Conservation (phyloP, 306 rosid species). For the Corylus americana region DNA sequence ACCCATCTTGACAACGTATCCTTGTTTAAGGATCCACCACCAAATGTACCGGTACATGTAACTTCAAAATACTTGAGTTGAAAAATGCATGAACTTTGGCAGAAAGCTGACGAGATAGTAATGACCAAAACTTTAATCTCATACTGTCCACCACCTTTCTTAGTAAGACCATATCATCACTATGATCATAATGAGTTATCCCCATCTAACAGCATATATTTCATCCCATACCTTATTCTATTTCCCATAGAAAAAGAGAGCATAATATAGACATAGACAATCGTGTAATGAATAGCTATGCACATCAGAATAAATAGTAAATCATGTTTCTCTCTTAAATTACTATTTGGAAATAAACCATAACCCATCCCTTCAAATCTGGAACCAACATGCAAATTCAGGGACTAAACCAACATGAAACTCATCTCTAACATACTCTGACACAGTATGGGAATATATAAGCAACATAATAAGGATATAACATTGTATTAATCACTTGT, state of each 20-base stretch:
- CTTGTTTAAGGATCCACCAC: not conserved
- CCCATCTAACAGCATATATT: not conserved
- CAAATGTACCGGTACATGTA: not conserved
- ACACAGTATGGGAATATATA: too few species aligned
- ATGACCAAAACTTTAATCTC: not conserved
- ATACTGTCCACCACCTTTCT: not conserved
- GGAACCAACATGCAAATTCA: too few species aligned
- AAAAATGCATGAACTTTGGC: not conserved
- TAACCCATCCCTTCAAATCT: too few species aligned
- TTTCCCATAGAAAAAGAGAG: not conserved
- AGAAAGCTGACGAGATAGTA: not conserved
- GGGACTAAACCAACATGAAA: too few species aligned
- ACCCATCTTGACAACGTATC: not conserved
- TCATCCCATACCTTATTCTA: not conserved
- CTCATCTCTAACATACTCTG: too few species aligned
- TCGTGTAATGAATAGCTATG: not conserved
- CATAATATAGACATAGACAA: not conserved
- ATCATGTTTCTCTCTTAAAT: not conserved
- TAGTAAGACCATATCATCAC: not conserved
- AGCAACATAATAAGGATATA: too few species aligned
- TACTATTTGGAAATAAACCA: too few species aligned
- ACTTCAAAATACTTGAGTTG: not conserved
- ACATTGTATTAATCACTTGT: too few species aligned
- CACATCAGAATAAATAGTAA: not conserved
- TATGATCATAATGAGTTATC: not conserved